Evolutionary conservation across 371 early-diverging fungal species (phyloP).

Genomic region (Mortierella sp.): DNA sequence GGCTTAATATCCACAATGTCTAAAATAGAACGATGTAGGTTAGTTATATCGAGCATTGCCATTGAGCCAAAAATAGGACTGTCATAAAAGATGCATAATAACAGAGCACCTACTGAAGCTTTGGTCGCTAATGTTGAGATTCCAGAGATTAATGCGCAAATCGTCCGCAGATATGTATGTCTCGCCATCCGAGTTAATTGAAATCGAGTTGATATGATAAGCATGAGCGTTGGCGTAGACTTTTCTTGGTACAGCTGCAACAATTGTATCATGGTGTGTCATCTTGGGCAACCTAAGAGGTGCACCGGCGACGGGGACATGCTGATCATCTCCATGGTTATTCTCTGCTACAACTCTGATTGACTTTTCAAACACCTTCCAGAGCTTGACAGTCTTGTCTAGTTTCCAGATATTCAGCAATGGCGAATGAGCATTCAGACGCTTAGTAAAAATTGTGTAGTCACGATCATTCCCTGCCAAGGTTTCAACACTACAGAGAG

Average conservation of each 20-base stretch:
- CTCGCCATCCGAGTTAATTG: conserved; percentile 97
- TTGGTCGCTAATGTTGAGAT: conserved; percentile 94
- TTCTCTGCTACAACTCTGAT: conserved; percentile 94
- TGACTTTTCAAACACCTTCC: conserved; percentile 98
- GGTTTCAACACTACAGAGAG: not conserved
- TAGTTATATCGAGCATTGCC: not conserved
- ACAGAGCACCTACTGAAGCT: conserved; percentile 87
- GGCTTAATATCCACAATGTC: conserved; percentile 99
- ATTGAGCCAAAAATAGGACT: not conserved
- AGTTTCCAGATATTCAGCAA: conserved; percentile 8
- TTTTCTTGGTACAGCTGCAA: conserved; percentile 94
- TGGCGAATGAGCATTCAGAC: too few relatives aligned
- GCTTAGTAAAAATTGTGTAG: not conserved
- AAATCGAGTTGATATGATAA: conserved; percentile 99
- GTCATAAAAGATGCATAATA: not conserved
- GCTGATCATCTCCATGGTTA: conserved; percentile 77
- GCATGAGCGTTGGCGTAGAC: conserved; percentile 99
- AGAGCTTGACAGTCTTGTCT: conserved; percentile 99
- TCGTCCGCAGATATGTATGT: conserved; percentile 99
- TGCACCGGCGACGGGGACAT: conserved; percentile 58
- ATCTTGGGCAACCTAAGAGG: conserved; percentile 87
- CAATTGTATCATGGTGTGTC: conserved; percentile 93
- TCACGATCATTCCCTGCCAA: not conserved
- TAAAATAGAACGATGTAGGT: conserved; percentile 27
- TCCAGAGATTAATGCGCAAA: conserved; percentile 98